A percentile compares a stretch with the other conserved stretches of the same genome.
phyloP scores from a whole-genome alignment of 2,329 filamentous ascomycete species.

The Metarhizium robertsii region DNA sequence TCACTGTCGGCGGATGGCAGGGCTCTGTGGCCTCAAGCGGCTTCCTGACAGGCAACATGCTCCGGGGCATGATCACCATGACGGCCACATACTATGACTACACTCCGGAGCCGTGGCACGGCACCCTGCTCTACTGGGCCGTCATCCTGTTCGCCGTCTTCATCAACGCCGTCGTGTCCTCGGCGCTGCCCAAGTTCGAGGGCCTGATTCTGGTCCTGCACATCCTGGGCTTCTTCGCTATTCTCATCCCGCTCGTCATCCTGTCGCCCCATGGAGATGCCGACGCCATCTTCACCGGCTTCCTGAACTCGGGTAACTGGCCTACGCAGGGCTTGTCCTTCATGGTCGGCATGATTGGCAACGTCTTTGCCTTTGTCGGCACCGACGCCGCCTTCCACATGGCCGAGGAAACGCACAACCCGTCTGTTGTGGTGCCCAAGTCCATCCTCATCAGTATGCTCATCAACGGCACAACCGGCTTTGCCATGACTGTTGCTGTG shows the following conservation, averaged over 20 bases:
- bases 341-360: constrained; percentile 33
- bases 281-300: constrained; percentile 31
- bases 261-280: constrained; percentile 22
- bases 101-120: constrained; percentile 33
- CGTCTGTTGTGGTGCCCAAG: constrained; percentile 38
- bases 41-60: constrained; percentile 36
- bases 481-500: constrained; percentile 24
- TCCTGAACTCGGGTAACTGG: constrained; percentile 36
- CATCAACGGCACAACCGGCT: constrained; percentile 42
- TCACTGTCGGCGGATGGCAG: constrained; percentile 40
- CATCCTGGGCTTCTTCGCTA: constrained; percentile 25
- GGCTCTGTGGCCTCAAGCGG: constrained; percentile 23
- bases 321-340: constrained; percentile 32
- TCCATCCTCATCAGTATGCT: constrained; percentile 38
- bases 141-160: constrained; percentile 35
- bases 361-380: constrained; percentile 25
- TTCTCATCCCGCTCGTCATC: constrained; percentile 20
- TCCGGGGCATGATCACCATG: constrained; percentile 31
- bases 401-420: constrained; percentile 37
- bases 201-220: constrained; percentile 40
- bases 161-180: constrained; percentile 39
- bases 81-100: not conserved
- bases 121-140: constrained; percentile 38
- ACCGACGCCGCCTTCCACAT: constrained; percentile 16
- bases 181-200: constrained; percentile 39